Percentiles rank a stretch among this genome's conserved stretches.
phyloP scores from a whole-genome alignment of 164 flowering plant genomes.

The Tetrastigma voinierianum region DNA sequence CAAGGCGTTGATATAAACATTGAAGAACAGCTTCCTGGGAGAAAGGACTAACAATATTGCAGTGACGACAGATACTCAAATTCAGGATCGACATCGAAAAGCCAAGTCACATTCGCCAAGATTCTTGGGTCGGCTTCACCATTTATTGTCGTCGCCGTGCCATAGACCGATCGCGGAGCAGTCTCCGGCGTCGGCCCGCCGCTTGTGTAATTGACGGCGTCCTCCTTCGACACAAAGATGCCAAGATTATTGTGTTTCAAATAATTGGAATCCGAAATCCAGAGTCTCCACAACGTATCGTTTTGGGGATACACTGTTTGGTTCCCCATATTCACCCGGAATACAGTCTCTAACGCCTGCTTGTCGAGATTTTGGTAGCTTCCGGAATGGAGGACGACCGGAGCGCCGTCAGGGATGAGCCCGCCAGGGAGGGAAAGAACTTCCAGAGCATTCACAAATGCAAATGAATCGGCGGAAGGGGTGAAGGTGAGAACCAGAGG shows the following conservation, averaged over 20 bases:
- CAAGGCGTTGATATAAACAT: constrained; percentile 51
- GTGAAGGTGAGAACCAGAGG: constrained; percentile 44
- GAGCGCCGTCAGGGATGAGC: constrained; percentile 44
- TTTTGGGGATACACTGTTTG: constrained; percentile 33
- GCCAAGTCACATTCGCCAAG: constrained; percentile 66
- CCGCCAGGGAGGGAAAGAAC: constrained; percentile 66
- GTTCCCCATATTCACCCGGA: constrained; percentile 78
- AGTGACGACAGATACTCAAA: constrained; percentile 64
- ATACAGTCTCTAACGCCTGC: constrained; percentile 63
- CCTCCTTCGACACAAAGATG: constrained; percentile 19
- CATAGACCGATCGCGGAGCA: constrained; percentile 72
- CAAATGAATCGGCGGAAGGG: constrained; percentile 59
- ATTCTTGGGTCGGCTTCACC: constrained; percentile 24
- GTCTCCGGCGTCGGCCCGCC: constrained; percentile 29
- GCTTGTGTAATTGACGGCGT: constrained; percentile 35
- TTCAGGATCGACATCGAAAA: constrained; percentile 51
- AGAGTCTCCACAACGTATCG: constrained; percentile 55
- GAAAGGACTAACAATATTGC: constrained; percentile 46
- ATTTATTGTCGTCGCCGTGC: constrained; percentile 47
- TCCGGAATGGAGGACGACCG: constrained; percentile 4
- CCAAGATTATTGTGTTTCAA: constrained; percentile 28
- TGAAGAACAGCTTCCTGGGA: constrained; percentile 27
- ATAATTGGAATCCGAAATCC: constrained; percentile 56
- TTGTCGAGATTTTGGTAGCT: constrained; percentile 17
- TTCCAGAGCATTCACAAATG: constrained; percentile 80